Evolutionary conservation across 306 rosid genomes (phyloP).

Genomic region (Castanea mollissima): DNA sequence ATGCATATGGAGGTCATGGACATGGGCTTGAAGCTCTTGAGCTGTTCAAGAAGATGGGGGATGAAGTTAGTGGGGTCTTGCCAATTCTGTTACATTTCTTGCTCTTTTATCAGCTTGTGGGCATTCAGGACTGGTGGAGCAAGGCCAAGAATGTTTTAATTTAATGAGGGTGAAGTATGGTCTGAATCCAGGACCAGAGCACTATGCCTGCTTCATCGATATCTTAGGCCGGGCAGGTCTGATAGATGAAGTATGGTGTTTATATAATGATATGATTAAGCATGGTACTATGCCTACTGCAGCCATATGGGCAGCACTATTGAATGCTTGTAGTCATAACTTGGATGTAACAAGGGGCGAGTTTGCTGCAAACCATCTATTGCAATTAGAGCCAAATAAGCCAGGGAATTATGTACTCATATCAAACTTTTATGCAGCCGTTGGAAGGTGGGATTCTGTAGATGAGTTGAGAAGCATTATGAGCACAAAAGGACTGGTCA

Average conservation of each 20-base stretch:
- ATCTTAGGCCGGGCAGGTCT: conserved; percentile 55
- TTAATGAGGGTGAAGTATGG: conserved; percentile 41
- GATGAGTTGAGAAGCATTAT: conserved; percentile 50
- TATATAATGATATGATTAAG: conserved; percentile 32
- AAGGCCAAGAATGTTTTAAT: conserved; percentile 48
- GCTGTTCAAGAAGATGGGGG: conserved; percentile 37
- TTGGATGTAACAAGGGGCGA: conserved; percentile 50
- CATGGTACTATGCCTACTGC: conserved; percentile 36
- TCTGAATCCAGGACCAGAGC: conserved; percentile 50
- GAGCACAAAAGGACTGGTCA: conserved; percentile 46
- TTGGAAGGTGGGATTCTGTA: conserved; percentile 60
- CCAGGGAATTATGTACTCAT: conserved; percentile 44
- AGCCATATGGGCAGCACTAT: conserved; percentile 53
- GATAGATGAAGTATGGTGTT: conserved; percentile 52
- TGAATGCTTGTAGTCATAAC: conserved; percentile 52
- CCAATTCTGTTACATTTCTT: conserved; percentile 54
- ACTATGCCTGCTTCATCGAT: conserved; percentile 58
- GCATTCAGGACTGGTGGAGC: conserved; percentile 54
- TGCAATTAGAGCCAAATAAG: conserved; percentile 53
- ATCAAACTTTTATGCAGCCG: conserved; percentile 59
- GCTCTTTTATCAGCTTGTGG: conserved; percentile 42
- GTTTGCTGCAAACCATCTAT: conserved; percentile 49
- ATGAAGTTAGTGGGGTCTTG: conserved; percentile 37
- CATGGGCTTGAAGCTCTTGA: conserved; percentile 41
- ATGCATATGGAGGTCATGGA: conserved; percentile 57